Conservation (phyloP, 495 filamentous ascomycete genomes). For the Talaromyces stipitatus region DNA sequence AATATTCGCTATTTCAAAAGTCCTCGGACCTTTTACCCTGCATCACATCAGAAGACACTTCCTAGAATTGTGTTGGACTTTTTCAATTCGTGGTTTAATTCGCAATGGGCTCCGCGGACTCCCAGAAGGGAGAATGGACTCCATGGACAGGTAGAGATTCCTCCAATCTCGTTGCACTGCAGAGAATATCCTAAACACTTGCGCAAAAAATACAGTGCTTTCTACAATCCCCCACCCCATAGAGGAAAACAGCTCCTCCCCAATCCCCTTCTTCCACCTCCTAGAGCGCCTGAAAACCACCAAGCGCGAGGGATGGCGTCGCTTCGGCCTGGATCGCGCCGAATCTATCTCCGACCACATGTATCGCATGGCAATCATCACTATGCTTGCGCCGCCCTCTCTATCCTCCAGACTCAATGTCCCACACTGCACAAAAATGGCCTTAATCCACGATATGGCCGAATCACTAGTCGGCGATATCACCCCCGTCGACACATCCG, state of each 20-base stretch:
- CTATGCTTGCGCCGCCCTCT: constrained; percentile 80
- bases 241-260: constrained; percentile 55
- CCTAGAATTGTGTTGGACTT: not conserved
- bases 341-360: constrained; percentile 98
- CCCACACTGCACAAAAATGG: constrained; percentile 82
- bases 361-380: constrained; percentile 98
- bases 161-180: not conserved
- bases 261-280: constrained; percentile 87
- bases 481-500: constrained; percentile 65
- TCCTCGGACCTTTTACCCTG: too few relatives aligned
- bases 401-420: constrained; percentile 65
- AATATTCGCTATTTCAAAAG: too few relatives aligned
- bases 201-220: constrained; percentile 27
- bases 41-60: not conserved
- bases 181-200: not conserved
- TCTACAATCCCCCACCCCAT: constrained; percentile 43
- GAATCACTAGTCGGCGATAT: constrained; percentile 93
- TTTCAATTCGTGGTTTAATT: constrained; percentile 3
- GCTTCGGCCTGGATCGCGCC: constrained; percentile 63
- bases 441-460: constrained; percentile 94
- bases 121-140: constrained; percentile 11
- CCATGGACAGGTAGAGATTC: constrained; percentile 15
- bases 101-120: constrained; percentile 14
- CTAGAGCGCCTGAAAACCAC: constrained; percentile 90
- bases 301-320: constrained; percentile 90